Evolutionary conservation across 2,329 filamentous ascomycete species (phyloP), one percentile per base, ranked within the genome.

Genomic region (Nectriaceae sp.): DNA sequence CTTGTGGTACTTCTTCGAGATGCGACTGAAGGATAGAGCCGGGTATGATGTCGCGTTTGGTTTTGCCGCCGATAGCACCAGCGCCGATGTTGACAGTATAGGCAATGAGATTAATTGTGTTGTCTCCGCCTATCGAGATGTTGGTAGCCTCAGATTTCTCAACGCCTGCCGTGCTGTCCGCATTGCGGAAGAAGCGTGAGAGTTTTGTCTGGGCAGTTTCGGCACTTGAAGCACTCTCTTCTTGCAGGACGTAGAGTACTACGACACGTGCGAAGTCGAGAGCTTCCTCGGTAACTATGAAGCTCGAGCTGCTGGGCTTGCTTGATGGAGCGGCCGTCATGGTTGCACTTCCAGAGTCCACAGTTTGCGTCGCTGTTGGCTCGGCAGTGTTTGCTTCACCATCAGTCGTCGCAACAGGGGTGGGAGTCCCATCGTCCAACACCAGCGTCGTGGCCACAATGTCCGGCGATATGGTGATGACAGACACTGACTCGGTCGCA

Each of bases 221-320:
- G 0, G 83, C 84, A 33, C 72, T 70, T 24, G 70, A 65, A 2
- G 84, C 57, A 4, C 65, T 71, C 47, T 79, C 68, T 55, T 83
- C 68, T 59, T 87, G 82, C 2, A 87, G 69, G 21, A 88, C 72
- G 54, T 75, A 87, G 15, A 88, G 71, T 3, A 88, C 78, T 0
- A 76, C 77, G 2, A 85, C 75, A 3, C 84, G 76, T 1, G 82
- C 78, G 68, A 88, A 88, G 59, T 88, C 84, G 1, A 85, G 68
- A 0, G 77, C 75, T 42, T 80, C 73, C 47, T 84, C 74, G 1
- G 79, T 80, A 11, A 82, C 70, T 0, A 62, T 63, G 42, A 85
- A 85, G 2, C 18, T 19, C 2, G 41, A n/a, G 3, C 20, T 41
- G 3, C 20, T 36, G 8, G 45, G 36, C 20, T 11, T 46, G 22